A percentile compares a stretch with the other conserved stretches of the same genome.
Evolutionary conservation across 2,329 filamentous ascomycete genomes (phyloP).

Genomic region (Colletotrichum zoysiae): DNA sequence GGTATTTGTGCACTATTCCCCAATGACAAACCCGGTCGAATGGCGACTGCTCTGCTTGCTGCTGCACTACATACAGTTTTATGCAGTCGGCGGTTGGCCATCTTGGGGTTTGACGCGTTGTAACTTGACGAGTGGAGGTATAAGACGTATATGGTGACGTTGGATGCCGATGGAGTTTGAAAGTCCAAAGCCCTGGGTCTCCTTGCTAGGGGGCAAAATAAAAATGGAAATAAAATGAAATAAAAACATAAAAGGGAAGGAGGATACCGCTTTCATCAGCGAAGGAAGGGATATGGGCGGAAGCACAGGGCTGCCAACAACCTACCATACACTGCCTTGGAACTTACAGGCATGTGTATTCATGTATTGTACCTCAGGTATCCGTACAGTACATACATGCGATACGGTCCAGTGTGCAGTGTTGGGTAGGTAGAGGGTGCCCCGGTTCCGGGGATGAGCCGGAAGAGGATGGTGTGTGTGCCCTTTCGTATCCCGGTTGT

Average conservation of each 20-base stretch:
- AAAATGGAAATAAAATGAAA: too few species aligned
- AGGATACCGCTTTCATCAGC: conserved; percentile 16
- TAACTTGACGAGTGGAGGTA: neutral
- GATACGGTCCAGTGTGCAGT: too few species aligned
- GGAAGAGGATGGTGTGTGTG: conserved; percentile 27
- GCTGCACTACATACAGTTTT: neutral
- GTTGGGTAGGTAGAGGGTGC: neutral
- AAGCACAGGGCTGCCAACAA: conserved; percentile 14
- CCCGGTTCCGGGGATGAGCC: conserved; percentile 29
- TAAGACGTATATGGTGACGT: conserved; percentile 1
- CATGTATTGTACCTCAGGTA: too few species aligned
- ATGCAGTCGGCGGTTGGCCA: neutral
- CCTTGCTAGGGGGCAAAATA: too few species aligned
- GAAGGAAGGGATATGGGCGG: conserved; percentile 22
- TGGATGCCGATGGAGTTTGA: conserved; percentile 15
- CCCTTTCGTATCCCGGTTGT: conserved; percentile 19
- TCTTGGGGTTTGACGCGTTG: neutral
- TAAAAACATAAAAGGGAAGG: too few species aligned
- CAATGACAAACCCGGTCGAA: neutral
- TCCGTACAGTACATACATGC: too few species aligned
- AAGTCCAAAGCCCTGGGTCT: conserved; percentile 10
- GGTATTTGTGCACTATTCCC: neutral
- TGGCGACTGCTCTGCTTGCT: neutral
- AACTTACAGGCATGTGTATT: too few species aligned
- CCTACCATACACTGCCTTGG: too few species aligned